Percentiles rank a stretch among this genome's conserved stretches.
Evolutionary conservation across 192 early-diverging fungal species (phyloP).

Genomic region (Chytriomyces confervae): DNA sequence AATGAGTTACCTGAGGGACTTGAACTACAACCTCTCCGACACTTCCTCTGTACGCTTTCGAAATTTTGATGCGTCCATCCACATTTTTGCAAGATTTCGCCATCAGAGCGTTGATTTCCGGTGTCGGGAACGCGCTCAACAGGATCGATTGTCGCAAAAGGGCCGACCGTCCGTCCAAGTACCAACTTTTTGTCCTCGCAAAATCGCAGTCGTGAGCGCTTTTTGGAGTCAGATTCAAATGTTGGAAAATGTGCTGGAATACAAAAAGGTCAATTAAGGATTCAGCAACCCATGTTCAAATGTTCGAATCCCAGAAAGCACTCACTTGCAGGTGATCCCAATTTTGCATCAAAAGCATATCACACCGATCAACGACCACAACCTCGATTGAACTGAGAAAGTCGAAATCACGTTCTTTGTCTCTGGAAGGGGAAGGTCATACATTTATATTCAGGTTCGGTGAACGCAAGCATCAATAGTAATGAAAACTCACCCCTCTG

Average conservation of each 20-base stretch:
- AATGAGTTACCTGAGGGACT: constrained; percentile 69
- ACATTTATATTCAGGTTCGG: constrained; percentile 16
- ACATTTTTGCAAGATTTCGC: constrained; percentile 52
- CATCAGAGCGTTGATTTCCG: constrained; percentile 91
- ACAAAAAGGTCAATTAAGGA: neutral
- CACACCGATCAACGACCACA: constrained; percentile 83
- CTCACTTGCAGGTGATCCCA: constrained; percentile 91
- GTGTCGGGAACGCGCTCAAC: constrained; percentile 79
- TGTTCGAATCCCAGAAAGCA: neutral
- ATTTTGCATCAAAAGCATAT: constrained; percentile 95
- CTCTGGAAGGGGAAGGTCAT: constrained; percentile 37
- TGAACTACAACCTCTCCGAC: constrained; percentile 80
- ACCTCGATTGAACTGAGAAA: constrained; percentile 93
- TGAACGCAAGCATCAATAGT: neutral
- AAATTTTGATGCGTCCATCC: constrained; percentile 63
- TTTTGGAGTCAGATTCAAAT: constrained; percentile 89
- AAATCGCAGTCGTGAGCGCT: constrained; percentile 95
- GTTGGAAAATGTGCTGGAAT: constrained; percentile 74
- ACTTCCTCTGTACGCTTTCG: constrained; percentile 63
- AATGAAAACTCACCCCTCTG: constrained; percentile 62
- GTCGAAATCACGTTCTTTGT: constrained; percentile 69
- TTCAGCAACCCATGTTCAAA: too few relatives aligned
- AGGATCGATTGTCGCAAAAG: constrained; percentile 90
- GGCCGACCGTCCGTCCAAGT: constrained; percentile 81
- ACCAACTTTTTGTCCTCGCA: constrained; percentile 85